Evolutionary conservation across 2,329 filamentous ascomycete genomes (phyloP), one percentile per base, ranked within the genome.

Genomic region (Talaromyces sp.): DNA sequence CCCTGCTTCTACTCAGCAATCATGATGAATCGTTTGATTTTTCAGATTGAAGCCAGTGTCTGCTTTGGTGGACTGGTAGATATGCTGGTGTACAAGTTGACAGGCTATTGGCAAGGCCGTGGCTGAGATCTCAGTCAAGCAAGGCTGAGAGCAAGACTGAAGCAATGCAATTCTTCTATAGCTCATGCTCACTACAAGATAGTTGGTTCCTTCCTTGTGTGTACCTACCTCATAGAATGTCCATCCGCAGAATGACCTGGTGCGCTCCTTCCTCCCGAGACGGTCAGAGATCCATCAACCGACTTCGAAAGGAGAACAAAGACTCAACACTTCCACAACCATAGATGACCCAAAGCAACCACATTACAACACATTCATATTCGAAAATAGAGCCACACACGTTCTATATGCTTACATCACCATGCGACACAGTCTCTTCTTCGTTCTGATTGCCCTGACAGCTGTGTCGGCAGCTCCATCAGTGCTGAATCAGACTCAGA

Each of bases 401-500:
- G 28, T 31, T 53, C 46, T 36, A 25, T 48, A 52, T 53, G 15
- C 31, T 36, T 57, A 48, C 19, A 25, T n/a, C 56, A 40, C 41
- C 15, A 58, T 58, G 56, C 56, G 9, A 22, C 35, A 22, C 56
- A 53, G 2, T 17, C 33, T 36, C 25, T 21, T 56, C 33, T 37
- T 22, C 25, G 40, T 43, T 9, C 11, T 41, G 50, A 40, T 39
- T 21, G 33, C 31, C 13, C 31, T 56, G 11, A 25, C 53, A 9
- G n/a, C 52, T 21, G 37, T 56, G 25, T 48, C 57, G 10, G 19
- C 39, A 4, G 53, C 46, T 45, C 31, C 37, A 35, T 31, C 50
- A 31, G 33, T 28, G n/a, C 17, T 43, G 19, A 41, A 51, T 22
- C 35, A 33, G 31, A 9, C 33, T 10, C 33, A 48, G 13, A 36